Evolutionary conservation across 257 asterid species (phyloP).

Genomic region (Nicotiana undulata): DNA sequence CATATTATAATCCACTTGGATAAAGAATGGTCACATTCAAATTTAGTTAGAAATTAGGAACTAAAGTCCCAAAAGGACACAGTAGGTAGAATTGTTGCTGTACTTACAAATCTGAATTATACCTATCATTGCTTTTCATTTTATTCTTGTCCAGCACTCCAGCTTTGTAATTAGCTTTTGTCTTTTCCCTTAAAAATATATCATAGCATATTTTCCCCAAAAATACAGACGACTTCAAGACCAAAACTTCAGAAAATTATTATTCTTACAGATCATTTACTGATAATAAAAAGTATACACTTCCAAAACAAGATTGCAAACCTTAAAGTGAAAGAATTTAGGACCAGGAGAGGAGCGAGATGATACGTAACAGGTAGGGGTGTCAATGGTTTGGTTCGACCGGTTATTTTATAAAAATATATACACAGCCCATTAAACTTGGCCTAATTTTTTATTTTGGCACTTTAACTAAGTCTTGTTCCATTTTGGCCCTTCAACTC

Average conservation of each 20-base stretch:
- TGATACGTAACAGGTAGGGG: too few species aligned
- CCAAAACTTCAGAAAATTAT: background rate
- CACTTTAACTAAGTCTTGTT: too few species aligned
- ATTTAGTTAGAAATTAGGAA: constrained; percentile 1
- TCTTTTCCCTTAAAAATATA: constrained; percentile 22
- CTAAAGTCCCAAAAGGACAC: background rate
- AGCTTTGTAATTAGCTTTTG: constrained; percentile 23
- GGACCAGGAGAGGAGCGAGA: too few species aligned
- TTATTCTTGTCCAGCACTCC: constrained; percentile 18
- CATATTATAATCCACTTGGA: constrained; percentile 12
- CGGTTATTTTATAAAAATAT: too few species aligned
- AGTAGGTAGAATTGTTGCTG: constrained; percentile 20
- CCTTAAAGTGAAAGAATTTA: background rate
- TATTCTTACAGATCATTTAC: background rate
- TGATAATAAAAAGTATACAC: background rate
- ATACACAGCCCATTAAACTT: too few species aligned
- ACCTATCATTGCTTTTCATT: constrained; percentile 29
- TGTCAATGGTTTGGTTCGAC: too few species aligned
- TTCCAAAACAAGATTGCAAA: background rate
- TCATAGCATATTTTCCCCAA: constrained; percentile 23
- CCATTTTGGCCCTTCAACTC: too few species aligned
- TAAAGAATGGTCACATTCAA: constrained; percentile 31
- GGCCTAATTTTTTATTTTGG: too few species aligned
- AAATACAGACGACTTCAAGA: constrained; percentile 2
- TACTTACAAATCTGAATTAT: constrained; percentile 17